These are phyloP conservation scores for Paspalum vaginatum DNA, from an alignment of 176 grass and related monocot species.

Conservation along the genomic window DNA sequence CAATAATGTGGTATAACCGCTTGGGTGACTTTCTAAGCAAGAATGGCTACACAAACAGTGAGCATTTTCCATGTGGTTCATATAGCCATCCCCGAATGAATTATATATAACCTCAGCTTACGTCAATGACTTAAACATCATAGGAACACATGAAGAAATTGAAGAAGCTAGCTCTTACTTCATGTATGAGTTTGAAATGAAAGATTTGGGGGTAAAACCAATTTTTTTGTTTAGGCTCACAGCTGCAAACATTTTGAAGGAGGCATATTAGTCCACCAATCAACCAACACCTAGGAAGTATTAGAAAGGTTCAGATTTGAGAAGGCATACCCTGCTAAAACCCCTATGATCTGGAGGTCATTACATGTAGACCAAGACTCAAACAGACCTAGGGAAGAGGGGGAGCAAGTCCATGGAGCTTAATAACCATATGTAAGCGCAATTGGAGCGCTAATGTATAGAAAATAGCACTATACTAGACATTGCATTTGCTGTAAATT, in stretches of 20 bases:
- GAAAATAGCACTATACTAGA: neutral
- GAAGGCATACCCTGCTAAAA: neutral
- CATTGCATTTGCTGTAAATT: neutral
- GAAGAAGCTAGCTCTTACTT: neutral
- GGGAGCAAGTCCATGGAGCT: neutral
- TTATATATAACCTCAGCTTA: neutral
- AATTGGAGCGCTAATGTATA: neutral
- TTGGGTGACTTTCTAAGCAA: neutral
- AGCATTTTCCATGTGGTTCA: neutral
- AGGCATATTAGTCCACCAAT: neutral
- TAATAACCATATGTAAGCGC: neutral
- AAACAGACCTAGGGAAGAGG: neutral
- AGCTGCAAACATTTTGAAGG: neutral
- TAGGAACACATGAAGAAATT: neutral
- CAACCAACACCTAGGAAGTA: neutral
- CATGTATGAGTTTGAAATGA: neutral
- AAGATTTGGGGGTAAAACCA: neutral
- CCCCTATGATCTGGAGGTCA: neutral
- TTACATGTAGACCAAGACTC: neutral
- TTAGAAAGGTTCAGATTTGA: neutral
- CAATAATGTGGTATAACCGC: neutral
- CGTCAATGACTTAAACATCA: neutral
- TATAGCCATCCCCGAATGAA: neutral
- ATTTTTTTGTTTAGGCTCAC: neutral
- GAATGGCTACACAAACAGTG: neutral